Evolutionary conservation across 441 rosid genomes (phyloP).

Genomic region (Bocquillonia castaneifolia): DNA sequence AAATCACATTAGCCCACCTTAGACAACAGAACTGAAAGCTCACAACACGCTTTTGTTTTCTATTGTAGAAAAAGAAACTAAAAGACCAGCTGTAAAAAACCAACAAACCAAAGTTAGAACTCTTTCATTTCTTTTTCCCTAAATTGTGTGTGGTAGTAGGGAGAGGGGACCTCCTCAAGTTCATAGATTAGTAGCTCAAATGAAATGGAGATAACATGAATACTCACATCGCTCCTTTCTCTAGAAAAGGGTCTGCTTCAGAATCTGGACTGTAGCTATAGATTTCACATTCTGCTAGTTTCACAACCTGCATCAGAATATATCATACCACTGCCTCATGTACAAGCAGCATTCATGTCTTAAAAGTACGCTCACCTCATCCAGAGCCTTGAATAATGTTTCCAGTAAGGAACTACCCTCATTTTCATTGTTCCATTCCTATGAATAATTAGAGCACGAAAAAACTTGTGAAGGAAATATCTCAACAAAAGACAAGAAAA

Average conservation of each 20-base stretch:
- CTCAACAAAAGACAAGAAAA: background rate
- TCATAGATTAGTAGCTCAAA: background rate
- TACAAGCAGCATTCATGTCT: conserved; percentile 14
- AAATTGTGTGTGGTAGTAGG: background rate
- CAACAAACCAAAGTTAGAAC: conserved; percentile 11
- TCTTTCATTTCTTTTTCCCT: background rate
- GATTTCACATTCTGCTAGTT: conserved; percentile 75
- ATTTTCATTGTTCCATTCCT: conserved; percentile 75
- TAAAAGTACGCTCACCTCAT: conserved; percentile 57
- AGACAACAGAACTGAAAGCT: conserved; percentile 74
- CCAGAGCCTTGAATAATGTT: conserved; percentile 68
- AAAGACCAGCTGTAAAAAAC: conserved; percentile 73
- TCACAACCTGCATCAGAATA: conserved; percentile 62
- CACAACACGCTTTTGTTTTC: conserved; percentile 78
- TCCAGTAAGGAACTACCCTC: conserved; percentile 72
- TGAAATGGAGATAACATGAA: background rate
- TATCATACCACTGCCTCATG: conserved; percentile 22
- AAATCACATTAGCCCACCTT: conserved; percentile 42
- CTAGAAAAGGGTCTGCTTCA: conserved; percentile 76
- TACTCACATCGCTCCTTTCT: conserved; percentile 75
- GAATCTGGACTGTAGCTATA: conserved; percentile 77
- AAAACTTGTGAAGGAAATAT: background rate
- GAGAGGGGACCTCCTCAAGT: background rate
- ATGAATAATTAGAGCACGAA: conserved; percentile 7
- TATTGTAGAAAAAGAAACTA: conserved; percentile 85